phyloP scores from a whole-genome alignment of 2,329 filamentous ascomycete species.

The Nectriaceae sp. region DNA sequence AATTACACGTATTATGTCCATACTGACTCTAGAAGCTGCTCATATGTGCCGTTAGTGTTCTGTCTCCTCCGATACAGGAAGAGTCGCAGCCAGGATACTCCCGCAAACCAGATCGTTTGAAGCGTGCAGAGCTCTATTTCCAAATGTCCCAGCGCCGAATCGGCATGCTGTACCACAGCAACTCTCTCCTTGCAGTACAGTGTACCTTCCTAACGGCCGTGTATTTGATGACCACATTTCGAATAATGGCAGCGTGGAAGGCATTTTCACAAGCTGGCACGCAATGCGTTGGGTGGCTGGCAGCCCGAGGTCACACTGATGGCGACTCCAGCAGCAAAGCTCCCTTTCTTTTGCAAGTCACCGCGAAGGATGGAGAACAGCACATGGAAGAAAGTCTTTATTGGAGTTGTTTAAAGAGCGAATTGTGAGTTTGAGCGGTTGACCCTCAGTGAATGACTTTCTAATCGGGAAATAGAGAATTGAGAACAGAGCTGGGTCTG shows the following conservation, averaged over 20 bases:
- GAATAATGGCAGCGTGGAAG: constrained; percentile 23
- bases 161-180: constrained; percentile 22
- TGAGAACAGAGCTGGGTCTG: constrained; percentile 22
- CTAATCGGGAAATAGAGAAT: constrained; percentile 11
- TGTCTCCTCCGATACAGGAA: constrained; percentile 8
- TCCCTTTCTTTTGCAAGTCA: neutral
- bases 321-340: constrained; percentile 2
- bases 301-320: constrained; percentile 1
- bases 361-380: constrained; percentile 3
- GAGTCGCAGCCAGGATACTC: constrained; percentile 13
- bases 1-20: too few species aligned
- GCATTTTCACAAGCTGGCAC: constrained; percentile 19
- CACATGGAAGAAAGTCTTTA: constrained; percentile 26
- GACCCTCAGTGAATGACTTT: neutral
- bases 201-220: constrained; percentile 24
- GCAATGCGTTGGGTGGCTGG: constrained; percentile 11
- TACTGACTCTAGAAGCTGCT: constrained; percentile 17
- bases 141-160: constrained; percentile 21
- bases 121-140: constrained; percentile 19
- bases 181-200: constrained; percentile 18
- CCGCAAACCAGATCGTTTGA: constrained; percentile 6
- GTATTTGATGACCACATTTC: constrained; percentile 20
- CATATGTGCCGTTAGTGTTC: constrained; percentile 21
- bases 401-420: constrained; percentile 28
- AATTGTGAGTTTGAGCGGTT: constrained; percentile 15